Evolutionary conservation across 164 flowering plant genomes (phyloP).

Genomic region (Magnolia officinalis): DNA sequence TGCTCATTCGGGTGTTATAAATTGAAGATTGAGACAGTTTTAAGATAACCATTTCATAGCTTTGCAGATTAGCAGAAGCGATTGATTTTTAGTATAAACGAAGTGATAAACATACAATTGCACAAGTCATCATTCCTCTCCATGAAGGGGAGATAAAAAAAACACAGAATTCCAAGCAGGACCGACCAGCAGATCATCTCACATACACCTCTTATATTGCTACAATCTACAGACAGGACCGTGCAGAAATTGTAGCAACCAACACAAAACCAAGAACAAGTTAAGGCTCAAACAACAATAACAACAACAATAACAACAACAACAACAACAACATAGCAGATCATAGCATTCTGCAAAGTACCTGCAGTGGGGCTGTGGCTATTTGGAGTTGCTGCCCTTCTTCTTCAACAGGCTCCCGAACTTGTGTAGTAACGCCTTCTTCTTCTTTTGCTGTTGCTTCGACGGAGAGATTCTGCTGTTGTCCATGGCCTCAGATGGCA

Average conservation of each 20-base stretch:
- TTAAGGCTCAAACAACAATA: conserved; percentile 6
- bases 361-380: background rate
- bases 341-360: conserved; percentile 4
- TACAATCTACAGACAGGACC: conserved; percentile 1
- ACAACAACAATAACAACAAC: background rate
- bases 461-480: conserved; percentile 59
- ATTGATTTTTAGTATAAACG: background rate
- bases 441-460: conserved; percentile 72
- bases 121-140: background rate
- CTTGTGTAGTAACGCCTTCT: conserved; percentile 74
- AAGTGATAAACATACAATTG: background rate
- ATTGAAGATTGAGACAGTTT: background rate
- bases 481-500: conserved; percentile 41
- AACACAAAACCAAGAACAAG: conserved; percentile 12
- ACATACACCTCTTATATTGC: conserved; percentile 3
- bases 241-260: conserved; percentile 14
- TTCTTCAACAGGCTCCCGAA: conserved; percentile 88
- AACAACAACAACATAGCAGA: conserved; percentile 4
- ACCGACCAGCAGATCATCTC: background rate
- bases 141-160: background rate
- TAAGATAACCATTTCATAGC: background rate
- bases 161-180: background rate
- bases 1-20: background rate
- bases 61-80: background rate
- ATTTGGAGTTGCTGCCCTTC: conserved; percentile 38